These are phyloP conservation scores for Leccinum subrobustum DNA, from an alignment of 1,284 basidiomycete species.

Conservation along the genomic window DNA sequence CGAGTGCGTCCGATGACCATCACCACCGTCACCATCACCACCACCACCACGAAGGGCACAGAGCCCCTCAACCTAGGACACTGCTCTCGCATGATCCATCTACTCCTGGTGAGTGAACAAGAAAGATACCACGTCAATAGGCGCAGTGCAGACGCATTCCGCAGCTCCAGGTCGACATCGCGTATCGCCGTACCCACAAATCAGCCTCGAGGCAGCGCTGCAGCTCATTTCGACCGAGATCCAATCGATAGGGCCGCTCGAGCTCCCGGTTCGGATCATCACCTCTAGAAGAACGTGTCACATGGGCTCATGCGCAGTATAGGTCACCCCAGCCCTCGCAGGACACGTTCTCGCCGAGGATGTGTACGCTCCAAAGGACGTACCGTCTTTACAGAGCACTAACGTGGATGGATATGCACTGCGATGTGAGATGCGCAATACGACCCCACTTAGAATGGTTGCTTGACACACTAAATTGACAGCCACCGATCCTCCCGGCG, in stretches of 20 bases:
- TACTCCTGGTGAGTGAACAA: conserved; percentile 48
- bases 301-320: conserved; percentile 1
- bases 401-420: conserved; percentile 90
- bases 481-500: conserved; percentile 62
- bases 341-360: conserved; percentile 78
- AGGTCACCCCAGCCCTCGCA: conserved; percentile 57
- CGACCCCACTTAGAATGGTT: background rate
- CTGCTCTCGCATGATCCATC: conserved; percentile 68
- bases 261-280: conserved; percentile 37
- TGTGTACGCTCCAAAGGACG: conserved; percentile 60
- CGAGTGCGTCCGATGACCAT: conserved; percentile 29
- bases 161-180: conserved; percentile 67
- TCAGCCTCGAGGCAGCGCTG: conserved; percentile 67
- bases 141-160: background rate
- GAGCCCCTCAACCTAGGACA: conserved; percentile 49
- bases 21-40: conserved; percentile 28
- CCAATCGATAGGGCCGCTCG: conserved; percentile 40
- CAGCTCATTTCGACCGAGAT: conserved; percentile 54
- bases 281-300: background rate
- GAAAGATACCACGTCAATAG: background rate
- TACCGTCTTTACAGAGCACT: conserved; percentile 66
- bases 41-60: conserved; percentile 44
- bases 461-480: conserved; percentile 8
- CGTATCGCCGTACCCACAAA: conserved; percentile 73
- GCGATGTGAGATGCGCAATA: conserved; percentile 45